Base-by-base conservation (phyloP, 129 eudicot species). In the Apium graveolens region DNA sequence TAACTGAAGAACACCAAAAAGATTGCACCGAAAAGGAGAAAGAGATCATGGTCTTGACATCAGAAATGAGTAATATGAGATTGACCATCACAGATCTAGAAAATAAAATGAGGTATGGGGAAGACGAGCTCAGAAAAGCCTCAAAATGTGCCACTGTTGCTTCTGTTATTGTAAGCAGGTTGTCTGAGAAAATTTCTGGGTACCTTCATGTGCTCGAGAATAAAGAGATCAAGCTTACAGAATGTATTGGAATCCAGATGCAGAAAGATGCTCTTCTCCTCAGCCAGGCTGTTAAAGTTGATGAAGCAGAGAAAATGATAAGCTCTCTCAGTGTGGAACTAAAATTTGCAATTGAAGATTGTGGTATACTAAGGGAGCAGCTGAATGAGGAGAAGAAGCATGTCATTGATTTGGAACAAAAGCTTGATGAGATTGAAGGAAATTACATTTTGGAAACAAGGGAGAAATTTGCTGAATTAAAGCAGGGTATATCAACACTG, bases 1-100 rank as follows among this genome's bases (percentile, higher is more conserved):
- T 96, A 85, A 86, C 92, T 24, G 99, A 96, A 83, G 87, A 92
- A 11, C 99, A 92, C 82, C 88, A 90, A 76, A 86, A 89, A 45
- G 97, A 87, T 75, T 88, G 94, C 85, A 62, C 53, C 46, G 90
- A 90, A 75, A 90, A 87, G 83, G 97, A 96, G 77, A 80, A 81
- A 32, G 85, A 92, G 74, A 87, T 95, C 70, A 34, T 73, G 48
- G 71, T 26, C 63, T 80, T 91, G 84, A 70, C 77, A 24, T 81
- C 91, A 75, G 83, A 87, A 76, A 81, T 93, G 82, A 78, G 84
- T 63, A 84, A 83, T 74, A 89, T 70, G 79, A 74, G 73, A 65
- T 80, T 76, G 69, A 71, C 62, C 51, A 79, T 85, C 27, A 60
- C 49, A 31, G 86, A 87, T 78, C 79, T 90, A 46, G 80, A 75